phyloP scores from a whole-genome alignment of 2,329 filamentous ascomycete genomes.

The Ophiostoma sp. region DNA sequence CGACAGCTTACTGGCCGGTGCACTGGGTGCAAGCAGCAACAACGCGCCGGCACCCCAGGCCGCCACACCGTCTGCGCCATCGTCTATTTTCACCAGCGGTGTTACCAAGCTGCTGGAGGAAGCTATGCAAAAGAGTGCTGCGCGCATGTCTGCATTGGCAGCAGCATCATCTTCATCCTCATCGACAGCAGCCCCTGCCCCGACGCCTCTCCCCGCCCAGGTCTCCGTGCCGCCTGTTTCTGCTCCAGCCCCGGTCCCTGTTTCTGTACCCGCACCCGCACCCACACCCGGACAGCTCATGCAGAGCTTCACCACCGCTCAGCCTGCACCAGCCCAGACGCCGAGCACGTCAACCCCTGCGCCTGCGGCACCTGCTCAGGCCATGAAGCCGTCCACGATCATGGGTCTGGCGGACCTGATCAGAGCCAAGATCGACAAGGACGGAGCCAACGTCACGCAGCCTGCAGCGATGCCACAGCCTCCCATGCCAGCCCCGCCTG shows the following conservation, averaged over 20 bases:
- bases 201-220: background rate
- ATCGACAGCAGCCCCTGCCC: background rate
- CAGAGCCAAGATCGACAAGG: conserved; percentile 28
- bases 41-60: background rate
- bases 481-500: conserved; percentile 13
- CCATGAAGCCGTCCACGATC: background rate
- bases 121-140: conserved; percentile 26
- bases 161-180: background rate
- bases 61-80: background rate
- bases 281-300: background rate
- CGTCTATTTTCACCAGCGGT: conserved; percentile 17
- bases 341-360: background rate
- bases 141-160: conserved; percentile 5
- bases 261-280: background rate
- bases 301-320: background rate
- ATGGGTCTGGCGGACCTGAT: conserved; percentile 31
- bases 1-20: background rate
- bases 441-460: conserved; percentile 15
- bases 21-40: background rate
- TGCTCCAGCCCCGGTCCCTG: background rate
- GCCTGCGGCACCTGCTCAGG: background rate
- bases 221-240: background rate
- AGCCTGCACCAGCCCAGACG: background rate
- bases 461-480: background rate
- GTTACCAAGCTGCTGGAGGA: conserved; percentile 29